Base-by-base conservation (phyloP, 176 grass and related monocot species). In the Secale cereale region DNA sequence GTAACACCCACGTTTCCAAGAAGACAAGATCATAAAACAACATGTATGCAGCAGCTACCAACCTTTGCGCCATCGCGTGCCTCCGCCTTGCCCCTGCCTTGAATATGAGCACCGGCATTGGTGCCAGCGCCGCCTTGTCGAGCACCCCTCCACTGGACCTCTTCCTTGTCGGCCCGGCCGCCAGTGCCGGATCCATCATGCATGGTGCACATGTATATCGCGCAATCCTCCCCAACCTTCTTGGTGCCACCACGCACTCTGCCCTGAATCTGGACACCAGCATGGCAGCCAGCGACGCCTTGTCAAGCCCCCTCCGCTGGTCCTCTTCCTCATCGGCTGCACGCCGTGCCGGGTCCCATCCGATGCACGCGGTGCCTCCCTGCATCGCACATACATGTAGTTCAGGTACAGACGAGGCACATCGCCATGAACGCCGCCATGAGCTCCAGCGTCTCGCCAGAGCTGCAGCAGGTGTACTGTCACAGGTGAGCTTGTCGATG, bases 351-450 rank as follows among this genome's bases (percentile, higher is more conserved):
- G 23, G 32, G 20, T 59, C 14, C 59, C 67, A 56, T 80, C 40
- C 80, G 56, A 75, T 83, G 79, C 74, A 90, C 89, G 80, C 89
- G 75, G 66, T 90, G 84, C 65, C 65, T 32, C 6, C 74, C 88
- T 87, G 74, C 89, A 90, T 11, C 45, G 79, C 60, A 83, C 75
- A 85, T 90, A 90, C 16, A 90, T 80, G 85, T 87, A 90, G 80
- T 90, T 90, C 11, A 87, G 48, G 85, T 90, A 90, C 15, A 90
- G 75, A 59, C 84, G 23, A 90, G 75, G 85, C 85, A 90, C 74
- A 83, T 85, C 80, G 75, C 89, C 74, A 75, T 90, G 85, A 90
- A 90, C 59, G 80, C 89, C 16, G 63, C 89, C 65, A 90, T 85
- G 27, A 90, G 80, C 80, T 90, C 80, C 80, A 90, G 75, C 67